Conservation (phyloP, 495 filamentous ascomycete genomes). For the Lophiostoma macrostomum region DNA sequence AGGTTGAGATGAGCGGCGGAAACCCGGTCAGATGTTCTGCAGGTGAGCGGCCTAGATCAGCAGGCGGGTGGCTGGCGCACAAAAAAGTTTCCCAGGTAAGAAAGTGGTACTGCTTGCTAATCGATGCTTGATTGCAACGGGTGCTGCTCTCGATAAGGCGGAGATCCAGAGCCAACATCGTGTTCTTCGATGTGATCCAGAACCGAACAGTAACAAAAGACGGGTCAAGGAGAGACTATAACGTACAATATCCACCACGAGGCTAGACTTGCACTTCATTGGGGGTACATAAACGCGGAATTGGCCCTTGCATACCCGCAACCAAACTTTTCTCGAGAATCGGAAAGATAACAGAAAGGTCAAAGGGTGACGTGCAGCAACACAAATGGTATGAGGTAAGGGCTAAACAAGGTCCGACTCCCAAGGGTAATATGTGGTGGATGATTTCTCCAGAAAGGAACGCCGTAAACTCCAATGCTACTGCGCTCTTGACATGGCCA, state of each 20-base stretch:
- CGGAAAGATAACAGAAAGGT: neutral
- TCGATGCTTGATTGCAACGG: too few species aligned
- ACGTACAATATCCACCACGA: constrained; percentile 7
- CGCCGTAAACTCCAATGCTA: constrained; percentile 31
- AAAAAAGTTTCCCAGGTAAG: too few species aligned
- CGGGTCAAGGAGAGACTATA: constrained; percentile 31
- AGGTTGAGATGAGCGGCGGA: too few species aligned
- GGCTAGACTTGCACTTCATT: neutral
- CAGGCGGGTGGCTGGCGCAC: too few species aligned
- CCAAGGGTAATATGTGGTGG: constrained; percentile 11
- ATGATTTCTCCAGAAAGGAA: neutral
- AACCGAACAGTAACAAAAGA: too few species aligned
- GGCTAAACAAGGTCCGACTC: constrained; percentile 18
- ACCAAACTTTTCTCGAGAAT: constrained; percentile 18
- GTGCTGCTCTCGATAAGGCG: too few species aligned
- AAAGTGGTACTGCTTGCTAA: too few species aligned
- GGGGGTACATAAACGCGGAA: neutral
- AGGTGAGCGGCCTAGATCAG: too few species aligned
- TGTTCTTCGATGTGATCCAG: too few species aligned
- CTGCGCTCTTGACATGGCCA: constrained; percentile 24
- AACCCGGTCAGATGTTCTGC: too few species aligned
- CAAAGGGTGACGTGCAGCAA: constrained; percentile 1
- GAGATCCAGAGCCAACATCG: too few species aligned
- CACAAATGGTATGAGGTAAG: constrained; percentile 13
- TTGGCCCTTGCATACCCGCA: neutral